A percentile compares a stretch with the other conserved stretches of the same genome.
Conservation (phyloP, 2,329 filamentous ascomycete genomes). For the Cladosporium phlei region DNA sequence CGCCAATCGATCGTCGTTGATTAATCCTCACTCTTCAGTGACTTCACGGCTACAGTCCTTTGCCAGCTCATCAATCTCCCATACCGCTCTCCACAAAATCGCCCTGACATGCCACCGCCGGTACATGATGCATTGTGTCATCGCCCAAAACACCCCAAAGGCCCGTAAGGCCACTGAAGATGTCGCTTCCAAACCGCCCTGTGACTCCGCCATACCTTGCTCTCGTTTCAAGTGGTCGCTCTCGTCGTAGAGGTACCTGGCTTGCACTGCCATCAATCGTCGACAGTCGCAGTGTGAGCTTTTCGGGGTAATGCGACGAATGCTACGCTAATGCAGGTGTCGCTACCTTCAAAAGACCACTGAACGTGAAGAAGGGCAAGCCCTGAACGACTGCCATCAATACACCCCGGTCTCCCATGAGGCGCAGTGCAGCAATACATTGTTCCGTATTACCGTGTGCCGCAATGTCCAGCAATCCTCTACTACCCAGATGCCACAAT, state of each 20-base stretch:
- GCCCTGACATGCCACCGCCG: no score
- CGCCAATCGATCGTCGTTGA: no score
- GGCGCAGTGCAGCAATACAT: constrained; percentile 5
- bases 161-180: not conserved
- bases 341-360: not conserved
- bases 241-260: constrained; percentile 1
- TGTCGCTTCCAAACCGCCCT: not conserved
- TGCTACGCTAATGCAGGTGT: constrained; percentile 3
- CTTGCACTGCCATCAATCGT: not conserved
- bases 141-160: not conserved
- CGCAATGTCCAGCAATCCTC: not conserved
- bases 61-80: constrained; percentile 3
- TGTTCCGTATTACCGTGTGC: not conserved
- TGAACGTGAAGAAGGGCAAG: not conserved
- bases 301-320: not conserved
- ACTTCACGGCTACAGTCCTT: not conserved
- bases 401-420: not conserved
- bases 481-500: not conserved
- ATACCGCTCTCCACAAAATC: no score
- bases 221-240: constrained; percentile 12
- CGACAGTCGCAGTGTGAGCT: not conserved
- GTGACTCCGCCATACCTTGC: constrained; percentile 3
- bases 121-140: not conserved
- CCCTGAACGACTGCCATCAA: not conserved
- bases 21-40: no score